Evolutionary conservation across 805 yeast species (phyloP), one percentile per base, ranked within the genome.

Genomic region (Metschnikowia orientalis): DNA sequence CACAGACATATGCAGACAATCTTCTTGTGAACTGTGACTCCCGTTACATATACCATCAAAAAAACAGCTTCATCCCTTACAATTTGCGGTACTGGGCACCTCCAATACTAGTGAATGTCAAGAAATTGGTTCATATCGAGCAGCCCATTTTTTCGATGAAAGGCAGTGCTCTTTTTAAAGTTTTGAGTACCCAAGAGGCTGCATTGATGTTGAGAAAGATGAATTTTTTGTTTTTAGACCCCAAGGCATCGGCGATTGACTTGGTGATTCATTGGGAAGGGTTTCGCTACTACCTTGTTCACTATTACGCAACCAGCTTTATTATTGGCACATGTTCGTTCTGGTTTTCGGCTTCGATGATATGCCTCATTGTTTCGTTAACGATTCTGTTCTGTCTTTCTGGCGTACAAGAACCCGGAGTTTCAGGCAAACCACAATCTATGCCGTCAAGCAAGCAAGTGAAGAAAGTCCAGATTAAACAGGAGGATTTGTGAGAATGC

Each of bases 231-330:
- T 35, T 35, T n/a, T 26, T 41, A 3, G 40, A 41, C 30, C 30
- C 42, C n/a, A 35, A 26, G 19, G 28, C 27, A 23, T 24, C 44
- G 5, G 35, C 30, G 10, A 41, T 67, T 21, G 56, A 48, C 12
- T 54, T 66, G 8, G 57, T 59, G 31, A 32, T 47, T 11, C 35
- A 39, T 32, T 69, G 68, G 60, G 51, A 53, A 16, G 75, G 75
- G 0, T 48, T 68, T 24, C 50, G 75, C 20, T 64, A 57, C 44
- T 67, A 62, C 38, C 33, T 69, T 21, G 62, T 56, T 29, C 51
- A 59, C 26, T 63, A 63, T 41, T 60, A 57, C 26, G 44, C 37
- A 10, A 38, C 51, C 3, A 57, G 63, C 23, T 53, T 65, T 26
- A 11, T 59, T 8, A 19, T 63, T 15, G 75, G 74, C 3, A 61